These are phyloP conservation scores for Spizellomyces sp. DNA, from an alignment of 192 early-diverging fungal genomes.

Conservation along the genomic window DNA sequence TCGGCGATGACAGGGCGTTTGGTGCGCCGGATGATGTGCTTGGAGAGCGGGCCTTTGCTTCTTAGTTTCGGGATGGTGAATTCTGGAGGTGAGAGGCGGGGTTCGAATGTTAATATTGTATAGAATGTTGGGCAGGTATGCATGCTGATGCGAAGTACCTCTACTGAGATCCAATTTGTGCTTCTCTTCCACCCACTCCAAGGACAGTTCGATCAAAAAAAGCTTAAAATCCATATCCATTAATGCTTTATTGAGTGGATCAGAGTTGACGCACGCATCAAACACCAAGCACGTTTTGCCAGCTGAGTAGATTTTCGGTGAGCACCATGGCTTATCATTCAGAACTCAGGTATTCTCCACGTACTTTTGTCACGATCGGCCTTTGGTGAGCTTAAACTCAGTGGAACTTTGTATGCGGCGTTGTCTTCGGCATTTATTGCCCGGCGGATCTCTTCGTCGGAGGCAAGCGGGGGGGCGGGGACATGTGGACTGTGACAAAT, in stretches of 20 bases:
- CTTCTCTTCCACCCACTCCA: constrained; percentile 72
- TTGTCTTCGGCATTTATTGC: constrained; percentile 64
- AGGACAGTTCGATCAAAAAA: constrained; percentile 67
- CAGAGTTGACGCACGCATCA: constrained; percentile 69
- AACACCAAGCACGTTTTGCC: constrained; percentile 57
- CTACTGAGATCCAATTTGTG: constrained; percentile 55
- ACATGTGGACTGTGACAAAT: constrained; percentile 60
- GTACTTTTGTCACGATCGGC: constrained; percentile 59
- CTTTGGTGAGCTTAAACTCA: constrained; percentile 55
- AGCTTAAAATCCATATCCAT: constrained; percentile 65
- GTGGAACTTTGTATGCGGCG: constrained; percentile 64
- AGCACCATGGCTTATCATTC: too few species aligned
- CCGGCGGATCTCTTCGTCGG: constrained; percentile 65
- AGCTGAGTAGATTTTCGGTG: constrained; percentile 17
- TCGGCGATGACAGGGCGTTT: constrained; percentile 52
- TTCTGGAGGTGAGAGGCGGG: constrained; percentile 37
- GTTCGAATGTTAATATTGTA: background rate
- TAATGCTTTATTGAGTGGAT: constrained; percentile 53
- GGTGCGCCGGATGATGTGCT: constrained; percentile 54
- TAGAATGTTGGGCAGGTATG: too few species aligned
- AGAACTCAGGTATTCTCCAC: background rate
- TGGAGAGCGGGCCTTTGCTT: constrained; percentile 61
- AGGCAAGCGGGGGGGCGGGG: constrained; percentile 57
- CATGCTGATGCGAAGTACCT: constrained; percentile 40
- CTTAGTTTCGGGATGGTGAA: constrained; percentile 58